These are phyloP conservation scores for Xylariales sp. DNA, from an alignment of 2,329 filamentous ascomycete genomes.

Conservation along the genomic window DNA sequence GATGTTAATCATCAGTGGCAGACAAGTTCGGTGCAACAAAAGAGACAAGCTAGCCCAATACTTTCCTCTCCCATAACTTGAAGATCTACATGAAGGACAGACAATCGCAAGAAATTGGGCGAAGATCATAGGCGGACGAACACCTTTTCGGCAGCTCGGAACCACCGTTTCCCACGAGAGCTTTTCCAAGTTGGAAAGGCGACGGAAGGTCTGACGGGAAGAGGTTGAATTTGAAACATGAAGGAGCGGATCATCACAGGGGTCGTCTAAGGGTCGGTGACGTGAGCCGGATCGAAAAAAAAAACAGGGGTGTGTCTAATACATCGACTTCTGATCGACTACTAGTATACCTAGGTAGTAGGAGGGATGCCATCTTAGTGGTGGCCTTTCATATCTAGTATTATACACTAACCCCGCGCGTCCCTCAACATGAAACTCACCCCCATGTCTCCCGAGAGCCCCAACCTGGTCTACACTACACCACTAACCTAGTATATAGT, in stretches of 20 bases:
- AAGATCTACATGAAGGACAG: constrained; percentile 18
- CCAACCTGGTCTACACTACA: background rate
- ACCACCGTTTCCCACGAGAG: background rate
- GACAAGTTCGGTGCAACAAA: background rate
- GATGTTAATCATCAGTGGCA: background rate
- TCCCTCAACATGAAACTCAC: constrained; percentile 32
- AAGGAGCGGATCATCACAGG: constrained; percentile 24
- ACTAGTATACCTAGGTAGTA: no score
- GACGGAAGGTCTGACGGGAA: constrained; percentile 13
- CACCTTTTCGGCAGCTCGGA: constrained; percentile 28
- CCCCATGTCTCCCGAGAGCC: constrained; percentile 17
- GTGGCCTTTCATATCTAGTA: background rate
- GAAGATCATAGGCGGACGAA: constrained; percentile 18
- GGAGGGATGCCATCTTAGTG: background rate
- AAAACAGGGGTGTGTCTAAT: constrained; percentile 11
- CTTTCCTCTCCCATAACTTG: background rate
- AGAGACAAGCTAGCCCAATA: background rate
- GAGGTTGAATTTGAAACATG: constrained; percentile 36
- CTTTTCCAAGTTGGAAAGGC: constrained; percentile 12
- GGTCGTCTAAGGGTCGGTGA: constrained; percentile 16
- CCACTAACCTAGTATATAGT: background rate
- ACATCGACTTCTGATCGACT: no score
- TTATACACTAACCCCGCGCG: background rate
- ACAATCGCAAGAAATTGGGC: constrained; percentile 13
- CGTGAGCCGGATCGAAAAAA: background rate